Conservation (phyloP, 768 basidiomycete species). For the Leccinellum rugosiceps region DNA sequence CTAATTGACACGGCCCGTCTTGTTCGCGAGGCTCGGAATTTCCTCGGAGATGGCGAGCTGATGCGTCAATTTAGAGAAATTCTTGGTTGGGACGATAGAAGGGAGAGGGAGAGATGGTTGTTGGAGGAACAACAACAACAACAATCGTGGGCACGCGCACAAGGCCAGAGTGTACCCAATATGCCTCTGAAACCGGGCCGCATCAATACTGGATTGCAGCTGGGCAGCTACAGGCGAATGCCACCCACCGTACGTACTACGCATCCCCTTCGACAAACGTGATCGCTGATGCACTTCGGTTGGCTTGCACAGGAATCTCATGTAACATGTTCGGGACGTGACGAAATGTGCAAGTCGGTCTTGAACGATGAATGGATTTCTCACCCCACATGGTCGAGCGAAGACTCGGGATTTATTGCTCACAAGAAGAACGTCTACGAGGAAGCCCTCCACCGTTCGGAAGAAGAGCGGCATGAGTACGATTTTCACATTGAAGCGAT, state of each 20-base stretch:
- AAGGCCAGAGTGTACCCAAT: slow-evolving; percentile 37
- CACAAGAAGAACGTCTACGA: slow-evolving; percentile 96
- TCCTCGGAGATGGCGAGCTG: slow-evolving; percentile 74
- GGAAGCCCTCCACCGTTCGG: slow-evolving; percentile 92
- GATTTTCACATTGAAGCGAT: slow-evolving; percentile 98
- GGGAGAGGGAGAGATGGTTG: slow-evolving; percentile 54
- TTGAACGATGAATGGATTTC: slow-evolving; percentile 99
- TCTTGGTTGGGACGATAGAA: slow-evolving; percentile 80
- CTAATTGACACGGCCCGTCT: slow-evolving; percentile 85
- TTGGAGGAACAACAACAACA: slow-evolving; percentile 44
- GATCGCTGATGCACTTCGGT: not conserved
- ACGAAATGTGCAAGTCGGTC: slow-evolving; percentile 94
- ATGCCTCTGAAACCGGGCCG: slow-evolving; percentile 47
- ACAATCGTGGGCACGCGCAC: slow-evolving; percentile 51
- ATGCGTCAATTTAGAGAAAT: slow-evolving; percentile 82
- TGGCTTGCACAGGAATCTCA: slow-evolving; percentile 63
- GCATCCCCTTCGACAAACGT: not conserved
- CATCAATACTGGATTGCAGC: slow-evolving; percentile 65
- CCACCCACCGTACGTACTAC: slow-evolving; percentile 65
- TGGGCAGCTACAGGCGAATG: slow-evolving; percentile 88
- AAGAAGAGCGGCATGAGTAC: slow-evolving; percentile 98
- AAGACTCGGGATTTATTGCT: slow-evolving; percentile 87
- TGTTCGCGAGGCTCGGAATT: slow-evolving; percentile 75
- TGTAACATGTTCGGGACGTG: slow-evolving; percentile 89
- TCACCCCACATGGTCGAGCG: slow-evolving; percentile 92